phyloP scores from a whole-genome alignment of 129 eudicot species.

The Logfia minima region DNA sequence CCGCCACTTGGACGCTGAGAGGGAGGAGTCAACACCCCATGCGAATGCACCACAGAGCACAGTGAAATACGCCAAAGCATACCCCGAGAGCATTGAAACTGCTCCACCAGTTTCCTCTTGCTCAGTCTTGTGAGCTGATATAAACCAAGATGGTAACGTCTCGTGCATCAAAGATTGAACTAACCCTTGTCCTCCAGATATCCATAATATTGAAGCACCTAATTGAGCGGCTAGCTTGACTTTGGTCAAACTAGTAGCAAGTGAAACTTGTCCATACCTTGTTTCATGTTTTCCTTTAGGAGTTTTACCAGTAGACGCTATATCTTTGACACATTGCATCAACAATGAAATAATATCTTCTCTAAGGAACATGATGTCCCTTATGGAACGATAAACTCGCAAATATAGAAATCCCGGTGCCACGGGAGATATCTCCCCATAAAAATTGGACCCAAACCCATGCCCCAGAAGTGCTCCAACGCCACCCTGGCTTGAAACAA shows the following conservation, averaged over 20 bases:
- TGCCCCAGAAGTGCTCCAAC: conserved; percentile 96
- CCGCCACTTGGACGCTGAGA: conserved; percentile 55
- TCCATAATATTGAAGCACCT: conserved; percentile 78
- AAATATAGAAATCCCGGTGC: conserved; percentile 91
- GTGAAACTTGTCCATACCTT: conserved; percentile 64
- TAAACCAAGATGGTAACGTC: conserved; percentile 96
- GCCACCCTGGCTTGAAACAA: conserved; percentile 62
- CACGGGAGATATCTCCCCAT: conserved; percentile 83
- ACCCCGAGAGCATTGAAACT: conserved; percentile 72
- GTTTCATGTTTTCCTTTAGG: conserved; percentile 47
- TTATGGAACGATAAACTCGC: conserved; percentile 67
- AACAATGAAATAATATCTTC: conserved; percentile 71
- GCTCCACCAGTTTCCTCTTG: conserved; percentile 43
- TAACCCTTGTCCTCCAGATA: conserved; percentile 73
- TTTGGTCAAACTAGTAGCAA: conserved; percentile 64
- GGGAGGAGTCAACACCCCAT: conserved; percentile 71
- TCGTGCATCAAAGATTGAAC: conserved; percentile 76
- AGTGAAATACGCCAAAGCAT: conserved; percentile 71
- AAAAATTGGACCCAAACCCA: conserved; percentile 73
- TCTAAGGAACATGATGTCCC: conserved; percentile 76
- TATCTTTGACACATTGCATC: conserved; percentile 72
- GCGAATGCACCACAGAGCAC: conserved; percentile 74
- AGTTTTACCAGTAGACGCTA: conserved; percentile 48
- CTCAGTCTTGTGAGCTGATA: conserved; percentile 52
- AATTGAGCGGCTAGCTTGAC: conserved; percentile 85